Conservation (phyloP, 441 rosid genomes). For the Lepidium campestre region DNA sequence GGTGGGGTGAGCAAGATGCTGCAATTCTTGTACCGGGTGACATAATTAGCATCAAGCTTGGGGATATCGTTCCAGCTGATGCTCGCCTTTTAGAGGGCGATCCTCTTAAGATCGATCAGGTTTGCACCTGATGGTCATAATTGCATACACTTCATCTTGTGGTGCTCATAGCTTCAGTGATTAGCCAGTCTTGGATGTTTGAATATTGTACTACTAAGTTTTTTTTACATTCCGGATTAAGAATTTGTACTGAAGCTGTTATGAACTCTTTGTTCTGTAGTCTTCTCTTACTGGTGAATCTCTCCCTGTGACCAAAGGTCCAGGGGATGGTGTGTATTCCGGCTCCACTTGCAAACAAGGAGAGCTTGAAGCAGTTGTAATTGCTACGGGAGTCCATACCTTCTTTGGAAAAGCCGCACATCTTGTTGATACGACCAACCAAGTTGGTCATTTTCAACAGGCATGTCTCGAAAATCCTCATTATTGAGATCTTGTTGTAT, state of each 20-base stretch:
- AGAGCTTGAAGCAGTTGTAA: conserved; percentile 89
- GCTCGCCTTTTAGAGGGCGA: conserved; percentile 91
- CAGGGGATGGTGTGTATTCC: conserved; percentile 92
- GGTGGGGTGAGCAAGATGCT: conserved; percentile 90
- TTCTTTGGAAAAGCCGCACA: conserved; percentile 97
- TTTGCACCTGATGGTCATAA: conserved; percentile 9
- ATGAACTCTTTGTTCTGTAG: conserved; percentile 31
- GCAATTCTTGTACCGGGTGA: conserved; percentile 86
- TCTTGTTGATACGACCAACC: conserved; percentile 91
- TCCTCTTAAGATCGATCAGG: conserved; percentile 93
- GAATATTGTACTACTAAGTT: neutral
- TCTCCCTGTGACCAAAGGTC: conserved; percentile 90
- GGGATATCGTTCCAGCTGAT: conserved; percentile 93
- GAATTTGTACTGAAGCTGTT: neutral
- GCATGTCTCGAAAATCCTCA: conserved; percentile 28
- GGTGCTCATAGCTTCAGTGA: neutral
- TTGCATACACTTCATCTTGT: neutral
- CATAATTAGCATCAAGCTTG: conserved; percentile 78
- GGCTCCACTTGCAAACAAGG: conserved; percentile 98
- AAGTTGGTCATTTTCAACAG: conserved; percentile 98
- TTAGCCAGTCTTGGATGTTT: neutral
- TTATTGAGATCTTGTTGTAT: neutral
- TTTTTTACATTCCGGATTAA: neutral
- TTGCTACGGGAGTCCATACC: conserved; percentile 93
- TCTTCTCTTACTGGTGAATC: conserved; percentile 97